A percentile compares a stretch with the other conserved stretches of the same genome.
Conservation (phyloP, 306 rosid genomes). For the Heteromeles arbutifolia region DNA sequence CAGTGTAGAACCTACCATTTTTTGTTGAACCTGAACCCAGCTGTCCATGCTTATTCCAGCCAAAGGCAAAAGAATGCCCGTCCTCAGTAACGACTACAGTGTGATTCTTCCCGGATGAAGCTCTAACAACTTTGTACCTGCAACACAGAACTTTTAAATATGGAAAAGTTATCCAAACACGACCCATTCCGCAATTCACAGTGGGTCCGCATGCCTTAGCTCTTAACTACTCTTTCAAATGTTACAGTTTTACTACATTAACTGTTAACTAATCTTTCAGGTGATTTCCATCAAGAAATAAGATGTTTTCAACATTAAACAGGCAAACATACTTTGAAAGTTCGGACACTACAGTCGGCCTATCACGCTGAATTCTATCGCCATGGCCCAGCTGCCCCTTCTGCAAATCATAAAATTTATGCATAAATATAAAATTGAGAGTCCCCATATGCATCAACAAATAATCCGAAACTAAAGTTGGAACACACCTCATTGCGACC, state of each 20-base stretch:
- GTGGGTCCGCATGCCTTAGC: too few relatives aligned
- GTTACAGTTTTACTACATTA: background rate
- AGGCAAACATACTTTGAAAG: constrained; percentile 69
- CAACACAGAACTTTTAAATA: background rate
- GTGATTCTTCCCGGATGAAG: constrained; percentile 84
- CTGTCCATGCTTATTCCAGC: constrained; percentile 98
- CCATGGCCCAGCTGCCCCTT: constrained; percentile 99
- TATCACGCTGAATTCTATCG: constrained; percentile 84
- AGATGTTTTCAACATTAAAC: background rate
- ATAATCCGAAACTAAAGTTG: constrained; percentile 7
- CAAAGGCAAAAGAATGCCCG: constrained; percentile 81
- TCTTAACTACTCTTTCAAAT: background rate
- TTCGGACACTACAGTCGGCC: constrained; percentile 93
- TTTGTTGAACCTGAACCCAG: constrained; percentile 71
- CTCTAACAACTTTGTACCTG: constrained; percentile 73
- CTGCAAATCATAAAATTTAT: constrained; percentile 39
- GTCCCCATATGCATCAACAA: background rate
- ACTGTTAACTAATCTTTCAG: background rate
- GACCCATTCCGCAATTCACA: background rate
- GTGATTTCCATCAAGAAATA: background rate
- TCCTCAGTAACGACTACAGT: constrained; percentile 78
- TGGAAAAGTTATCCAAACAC: background rate
- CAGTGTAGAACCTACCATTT: constrained; percentile 51
- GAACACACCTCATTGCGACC: constrained; percentile 86
- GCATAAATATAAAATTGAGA: constrained; percentile 3